phyloP scores from a whole-genome alignment of 2,329 filamentous ascomycete genomes.

The Tolypocladium cylindrosporum region DNA sequence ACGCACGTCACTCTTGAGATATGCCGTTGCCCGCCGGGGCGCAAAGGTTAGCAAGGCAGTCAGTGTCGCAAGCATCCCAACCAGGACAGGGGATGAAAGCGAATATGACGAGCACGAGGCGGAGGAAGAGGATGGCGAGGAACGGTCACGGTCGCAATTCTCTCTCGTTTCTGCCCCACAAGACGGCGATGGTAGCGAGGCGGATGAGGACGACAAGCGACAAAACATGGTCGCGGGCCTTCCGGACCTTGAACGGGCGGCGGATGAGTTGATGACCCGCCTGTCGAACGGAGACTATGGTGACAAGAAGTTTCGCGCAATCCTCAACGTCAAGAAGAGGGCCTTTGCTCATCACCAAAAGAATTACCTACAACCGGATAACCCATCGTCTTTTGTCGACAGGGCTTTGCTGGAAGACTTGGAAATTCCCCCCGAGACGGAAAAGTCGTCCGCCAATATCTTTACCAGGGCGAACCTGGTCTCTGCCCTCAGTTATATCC shows the following conservation, averaged over 20 bases:
- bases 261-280: slow-evolving; percentile 2
- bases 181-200: not conserved
- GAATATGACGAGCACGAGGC: not conserved
- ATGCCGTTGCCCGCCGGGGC: slow-evolving; percentile 2
- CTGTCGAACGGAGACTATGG: not conserved
- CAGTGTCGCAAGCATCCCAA: slow-evolving; percentile 2
- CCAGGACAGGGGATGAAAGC: not conserved
- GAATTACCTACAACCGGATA: not conserved
- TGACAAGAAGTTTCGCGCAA: not conserved
- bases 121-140: not conserved
- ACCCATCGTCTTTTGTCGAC: slow-evolving; percentile 17
- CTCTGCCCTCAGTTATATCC: slow-evolving; percentile 19
- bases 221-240: slow-evolving; percentile 1
- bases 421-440: not conserved
- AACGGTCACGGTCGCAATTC: not conserved
- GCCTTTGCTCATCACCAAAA: not conserved
- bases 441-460: slow-evolving; percentile 1
- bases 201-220: not conserved
- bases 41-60: not conserved
- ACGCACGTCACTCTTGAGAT: not conserved
- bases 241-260: slow-evolving; percentile 1
- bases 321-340: not conserved
- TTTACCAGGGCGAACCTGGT: slow-evolving; percentile 25
- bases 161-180: not conserved
- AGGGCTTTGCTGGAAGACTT: slow-evolving; percentile 6